Evolutionary conservation across 164 flowering plant species (phyloP), one percentile per base, ranked within the genome.

Genomic region (Buxus sempervirens): DNA sequence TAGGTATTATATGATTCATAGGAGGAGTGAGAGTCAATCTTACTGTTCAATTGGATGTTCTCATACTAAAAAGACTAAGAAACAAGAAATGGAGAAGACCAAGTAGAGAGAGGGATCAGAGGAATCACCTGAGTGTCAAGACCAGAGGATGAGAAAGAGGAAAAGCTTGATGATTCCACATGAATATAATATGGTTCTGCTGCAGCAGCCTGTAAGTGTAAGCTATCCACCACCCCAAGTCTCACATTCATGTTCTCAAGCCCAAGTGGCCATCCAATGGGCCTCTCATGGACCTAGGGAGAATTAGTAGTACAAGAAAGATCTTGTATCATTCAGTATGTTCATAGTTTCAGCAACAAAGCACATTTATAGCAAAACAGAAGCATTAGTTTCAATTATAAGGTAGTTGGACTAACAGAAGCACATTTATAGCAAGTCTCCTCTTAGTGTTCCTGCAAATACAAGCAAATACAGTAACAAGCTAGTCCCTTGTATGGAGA

Each of bases 241-340:
- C 91, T 85, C 66, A 58, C 54, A 73, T 75, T 81, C 82, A 90
- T 81, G 61, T 79, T 82, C 73, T 76, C 82, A 45, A 90, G 88
- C 64, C 96, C 96, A 57, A 90, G 83, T 0, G 96, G 93, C 96
- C 96, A 90, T 56, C 96, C 96, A 27, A 54, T 78, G 18, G 80
- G 66, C 58, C 67, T 70, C 55, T 68, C 80, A 49, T 48, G 65
- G 13, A 70, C 79, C 88, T 84, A 76, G 56, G 20, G 65, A 51
- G 28, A 21, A 22, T 42, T 51, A 64, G 56, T 24, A 9, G 19
- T 25, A 1, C 12, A 20, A 56, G 74, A 1, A 41, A 20, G 21
- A 9, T 62, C 4, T 13, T 9, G 54, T 49, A 49, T 2, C 54
- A 49, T 49, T 49, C 54, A 49, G 54, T 49, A 49, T 14, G 54